Evolutionary conservation across 2,329 filamentous ascomycete species (phyloP).

Genomic region (Apiospora hydei): DNA sequence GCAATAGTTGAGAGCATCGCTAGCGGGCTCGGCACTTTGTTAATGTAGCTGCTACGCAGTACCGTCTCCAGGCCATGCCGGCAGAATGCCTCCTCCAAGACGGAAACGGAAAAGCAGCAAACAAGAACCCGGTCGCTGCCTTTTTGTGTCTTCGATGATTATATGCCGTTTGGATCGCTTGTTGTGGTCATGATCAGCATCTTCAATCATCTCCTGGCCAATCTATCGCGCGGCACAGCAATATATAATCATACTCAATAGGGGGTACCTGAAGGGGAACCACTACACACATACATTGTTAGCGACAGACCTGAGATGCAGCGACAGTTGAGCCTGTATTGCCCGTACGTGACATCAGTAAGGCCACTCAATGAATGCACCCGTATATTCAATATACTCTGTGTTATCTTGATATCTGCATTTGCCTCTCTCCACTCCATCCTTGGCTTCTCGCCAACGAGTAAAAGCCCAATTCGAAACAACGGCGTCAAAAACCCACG

Average conservation of each 20-base stretch:
- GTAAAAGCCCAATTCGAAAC: background rate
- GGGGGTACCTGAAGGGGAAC: too few species aligned
- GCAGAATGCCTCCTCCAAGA: background rate
- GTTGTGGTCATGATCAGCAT: background rate
- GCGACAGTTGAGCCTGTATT: background rate
- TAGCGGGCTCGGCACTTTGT: background rate
- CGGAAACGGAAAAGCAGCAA: background rate
- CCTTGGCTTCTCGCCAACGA: background rate
- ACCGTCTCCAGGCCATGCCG: background rate
- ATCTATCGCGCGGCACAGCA: background rate
- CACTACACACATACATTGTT: too few species aligned
- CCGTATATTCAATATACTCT: background rate
- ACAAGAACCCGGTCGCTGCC: background rate
- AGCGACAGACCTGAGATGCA: background rate
- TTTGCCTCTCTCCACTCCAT: background rate
- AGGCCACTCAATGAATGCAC: background rate
- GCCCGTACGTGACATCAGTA: too few species aligned
- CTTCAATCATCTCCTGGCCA: background rate
- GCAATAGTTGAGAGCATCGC: background rate
- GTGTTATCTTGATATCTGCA: background rate
- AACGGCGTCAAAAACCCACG: background rate
- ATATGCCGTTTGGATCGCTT: background rate
- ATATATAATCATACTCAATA: too few species aligned
- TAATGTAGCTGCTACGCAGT: background rate
- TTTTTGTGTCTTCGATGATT: background rate